Evolutionary conservation across 257 asterid genomes (phyloP).

Genomic region (Lycium barbarum): DNA sequence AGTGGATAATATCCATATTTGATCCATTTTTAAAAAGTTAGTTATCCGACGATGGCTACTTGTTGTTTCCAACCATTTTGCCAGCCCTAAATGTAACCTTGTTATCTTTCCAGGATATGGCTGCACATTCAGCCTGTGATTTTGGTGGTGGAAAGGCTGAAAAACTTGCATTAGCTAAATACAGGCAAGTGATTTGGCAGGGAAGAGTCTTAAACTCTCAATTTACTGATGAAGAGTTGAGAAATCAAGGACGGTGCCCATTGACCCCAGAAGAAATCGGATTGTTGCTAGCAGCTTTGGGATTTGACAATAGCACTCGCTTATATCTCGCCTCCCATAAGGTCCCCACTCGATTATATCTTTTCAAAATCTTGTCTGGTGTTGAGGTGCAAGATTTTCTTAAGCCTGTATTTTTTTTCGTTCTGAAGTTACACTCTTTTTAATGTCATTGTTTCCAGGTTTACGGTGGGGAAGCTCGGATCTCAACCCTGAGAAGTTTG

Average conservation of each 20-base stretch:
- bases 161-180: slow-evolving; percentile 90
- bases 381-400: not conserved
- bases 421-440: not conserved
- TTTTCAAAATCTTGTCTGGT: not conserved
- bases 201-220: slow-evolving; percentile 95
- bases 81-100: not conserved
- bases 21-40: too few relatives aligned
- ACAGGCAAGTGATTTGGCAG: slow-evolving; percentile 91
- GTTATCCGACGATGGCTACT: too few relatives aligned
- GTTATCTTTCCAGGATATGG: slow-evolving; percentile 73
- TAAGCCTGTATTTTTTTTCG: not conserved
- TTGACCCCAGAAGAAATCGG: slow-evolving; percentile 98
- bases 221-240: slow-evolving; percentile 92
- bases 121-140: slow-evolving; percentile 98
- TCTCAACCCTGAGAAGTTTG: slow-evolving; percentile 69
- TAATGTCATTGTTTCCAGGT: slow-evolving; percentile 50
- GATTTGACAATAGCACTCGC: slow-evolving; percentile 86
- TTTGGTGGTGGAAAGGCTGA: slow-evolving; percentile 99
- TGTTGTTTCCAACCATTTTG: too few relatives aligned
- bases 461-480: slow-evolving; percentile 94
- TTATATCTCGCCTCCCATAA: slow-evolving; percentile 92
- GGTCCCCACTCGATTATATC: slow-evolving; percentile 47
- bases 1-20: too few relatives aligned
- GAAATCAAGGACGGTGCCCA: slow-evolving; percentile 95
- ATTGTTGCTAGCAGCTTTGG: slow-evolving; percentile 87